phyloP scores from a whole-genome alignment of 2,329 filamentous ascomycete species.

The Nemania bipapillata region DNA sequence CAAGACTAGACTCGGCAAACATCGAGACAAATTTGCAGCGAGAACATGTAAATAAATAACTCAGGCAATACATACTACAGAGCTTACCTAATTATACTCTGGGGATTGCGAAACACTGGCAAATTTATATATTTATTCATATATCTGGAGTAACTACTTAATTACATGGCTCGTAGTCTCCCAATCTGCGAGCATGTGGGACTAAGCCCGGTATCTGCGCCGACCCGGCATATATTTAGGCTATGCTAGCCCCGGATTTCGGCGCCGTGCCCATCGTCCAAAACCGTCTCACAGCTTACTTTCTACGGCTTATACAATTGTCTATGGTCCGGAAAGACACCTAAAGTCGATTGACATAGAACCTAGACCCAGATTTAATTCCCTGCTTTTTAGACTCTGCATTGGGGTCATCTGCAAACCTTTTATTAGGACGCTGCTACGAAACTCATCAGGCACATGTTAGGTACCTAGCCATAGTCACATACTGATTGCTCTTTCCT shows the following conservation, averaged over 20 bases:
- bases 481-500: neutral
- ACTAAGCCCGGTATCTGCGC: slow-evolving; percentile 14
- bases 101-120: neutral
- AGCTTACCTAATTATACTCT: neutral
- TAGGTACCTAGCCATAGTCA: neutral
- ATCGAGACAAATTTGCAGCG: neutral
- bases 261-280: slow-evolving; percentile 8
- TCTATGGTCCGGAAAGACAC: neutral
- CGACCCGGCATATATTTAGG: slow-evolving; percentile 17
- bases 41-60: neutral
- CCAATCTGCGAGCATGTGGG: slow-evolving; percentile 3
- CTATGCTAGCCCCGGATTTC: slow-evolving; percentile 16
- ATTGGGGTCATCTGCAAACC: neutral
- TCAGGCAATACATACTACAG: neutral
- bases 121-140: no score
- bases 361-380: neutral
- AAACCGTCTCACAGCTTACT: neutral
- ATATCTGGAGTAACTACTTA: neutral
- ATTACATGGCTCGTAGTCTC: slow-evolving; percentile 12
- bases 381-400: neutral
- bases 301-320: neutral
- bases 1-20: neutral
- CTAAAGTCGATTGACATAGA: neutral
- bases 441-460: neutral
- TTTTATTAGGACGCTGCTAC: neutral